Base-by-base conservation (phyloP, 108 stramenopile species). In the Asterionellopsis glacialis region DNA sequence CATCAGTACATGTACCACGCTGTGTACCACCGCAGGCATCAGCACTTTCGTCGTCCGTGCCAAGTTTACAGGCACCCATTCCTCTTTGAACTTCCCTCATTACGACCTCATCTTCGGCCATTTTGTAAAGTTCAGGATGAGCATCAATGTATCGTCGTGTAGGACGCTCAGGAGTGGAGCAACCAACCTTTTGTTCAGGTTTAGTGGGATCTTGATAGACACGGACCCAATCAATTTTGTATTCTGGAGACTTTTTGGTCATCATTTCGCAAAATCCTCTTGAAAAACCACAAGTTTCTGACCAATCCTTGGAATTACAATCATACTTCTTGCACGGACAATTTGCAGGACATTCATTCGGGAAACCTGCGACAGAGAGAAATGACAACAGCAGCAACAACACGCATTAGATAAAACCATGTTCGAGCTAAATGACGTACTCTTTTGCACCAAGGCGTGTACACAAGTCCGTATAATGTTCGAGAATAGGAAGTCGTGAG, bases 201-300 rank as follows among this genome's bases (percentile, higher is more conserved):
- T 90, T 79, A 23, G 70, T 74, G 26, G 77, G 77, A 71, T 93
- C 85, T 64, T 97, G 95, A 59, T 94, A 96, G 0, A 94, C 90
- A n/a, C 93, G 88, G 11, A 96, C 74, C 56, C 74, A 90, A 61
- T 90, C 71, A 56, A 95, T 72, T 61, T 93, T 91, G 67, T 91
- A 94, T 65, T 84, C 57, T 0, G 90, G 85, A 13, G 68, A 64
- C 43, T 70, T 55, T 11, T 58, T 63, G 1, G 41, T 55, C 59
- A 97, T 78, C 89, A 90, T 93, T 16, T 87, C 66, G 65, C 97
- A 98, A 59, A 98, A 95, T 3, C 94, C 93, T 28, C 75, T 73
- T 0, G 88, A 81, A 63, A 98, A 91, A 21, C 90, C 91, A 65
- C 95, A 98, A 26, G 52, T 79, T 39, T 79, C 66, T 40, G 78